Percentiles rank a stretch among this genome's conserved stretches.
Evolutionary conservation across 192 early-diverging fungal species (phyloP).

Genomic region (Linnemannia elongata): DNA sequence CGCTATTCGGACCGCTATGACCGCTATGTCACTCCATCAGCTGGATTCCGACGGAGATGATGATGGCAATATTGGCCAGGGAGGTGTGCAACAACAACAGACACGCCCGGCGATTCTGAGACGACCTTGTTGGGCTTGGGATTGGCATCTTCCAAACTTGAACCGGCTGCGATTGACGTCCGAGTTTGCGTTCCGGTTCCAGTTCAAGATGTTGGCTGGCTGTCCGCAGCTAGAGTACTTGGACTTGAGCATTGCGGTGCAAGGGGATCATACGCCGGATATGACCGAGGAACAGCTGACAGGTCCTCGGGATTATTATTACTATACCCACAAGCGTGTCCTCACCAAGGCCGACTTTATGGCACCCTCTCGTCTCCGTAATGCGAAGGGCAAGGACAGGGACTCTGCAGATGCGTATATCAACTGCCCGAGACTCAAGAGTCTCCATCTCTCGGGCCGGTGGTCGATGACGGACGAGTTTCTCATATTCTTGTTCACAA

Average conservation of each 20-base stretch:
- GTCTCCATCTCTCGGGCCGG: not conserved
- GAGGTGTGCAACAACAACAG: not conserved
- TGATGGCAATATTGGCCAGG: not conserved
- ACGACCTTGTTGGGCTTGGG: conserved; percentile 27
- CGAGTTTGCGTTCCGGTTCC: conserved; percentile 28
- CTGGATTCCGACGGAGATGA: not conserved
- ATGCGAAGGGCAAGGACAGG: not conserved
- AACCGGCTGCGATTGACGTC: not conserved
- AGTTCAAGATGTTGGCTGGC: conserved; percentile 25
- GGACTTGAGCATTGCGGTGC: not conserved
- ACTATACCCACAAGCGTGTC: not conserved
- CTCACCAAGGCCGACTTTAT: not conserved
- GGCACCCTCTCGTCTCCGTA: not conserved
- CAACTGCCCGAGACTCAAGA: not conserved
- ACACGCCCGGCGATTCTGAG: not conserved
- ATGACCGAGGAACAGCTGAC: not conserved
- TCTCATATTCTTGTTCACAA: not conserved
- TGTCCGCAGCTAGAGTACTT: conserved; percentile 21
- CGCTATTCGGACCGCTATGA: not conserved
- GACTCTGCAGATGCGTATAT: not conserved
- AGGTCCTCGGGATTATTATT: not conserved
- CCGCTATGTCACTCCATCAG: not conserved
- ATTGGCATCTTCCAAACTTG: conserved; percentile 26
- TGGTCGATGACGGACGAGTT: conserved; percentile 15
- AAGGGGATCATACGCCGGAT: not conserved